phyloP scores from a whole-genome alignment of 1,284 basidiomycete species.

The Heterobasidion occidentale region DNA sequence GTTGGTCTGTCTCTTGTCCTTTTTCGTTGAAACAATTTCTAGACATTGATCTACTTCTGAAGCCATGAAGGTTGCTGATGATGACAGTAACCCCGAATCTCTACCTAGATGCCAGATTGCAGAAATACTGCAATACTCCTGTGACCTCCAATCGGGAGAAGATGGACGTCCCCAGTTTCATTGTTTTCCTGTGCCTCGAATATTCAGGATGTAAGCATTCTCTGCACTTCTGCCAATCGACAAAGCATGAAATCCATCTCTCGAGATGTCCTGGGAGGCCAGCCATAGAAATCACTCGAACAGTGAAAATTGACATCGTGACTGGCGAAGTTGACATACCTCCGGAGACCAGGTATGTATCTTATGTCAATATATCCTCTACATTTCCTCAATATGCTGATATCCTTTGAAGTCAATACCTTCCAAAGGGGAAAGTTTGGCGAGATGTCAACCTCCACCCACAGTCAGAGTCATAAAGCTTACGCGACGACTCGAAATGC shows the following conservation, averaged over 20 bases:
- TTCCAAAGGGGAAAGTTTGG: constrained; percentile 47
- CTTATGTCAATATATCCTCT: not conserved
- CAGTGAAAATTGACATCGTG: constrained; percentile 41
- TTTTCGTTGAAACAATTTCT: no score
- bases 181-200: constrained; percentile 64
- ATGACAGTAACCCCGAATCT: not conserved
- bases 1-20: no score
- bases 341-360: constrained; percentile 31
- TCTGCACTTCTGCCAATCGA: not conserved
- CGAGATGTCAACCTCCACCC: constrained; percentile 30
- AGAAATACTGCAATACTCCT: constrained; percentile 67
- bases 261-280: constrained; percentile 53
- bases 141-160: constrained; percentile 31
- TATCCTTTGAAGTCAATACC: constrained; percentile 23
- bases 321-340: constrained; percentile 63
- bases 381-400: not conserved
- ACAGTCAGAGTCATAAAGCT: not conserved
- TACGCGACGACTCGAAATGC: no score
- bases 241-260: constrained; percentile 3
- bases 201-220: constrained; percentile 58
- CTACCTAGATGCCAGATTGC: constrained; percentile 44
- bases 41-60: no score
- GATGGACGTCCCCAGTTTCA: constrained; percentile 31
- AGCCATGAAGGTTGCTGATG: no score
- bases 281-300: constrained; percentile 64